A percentile compares a stretch with the other conserved stretches of the same genome.
These are phyloP conservation scores for Metschnikowia rubicola DNA, from an alignment of 805 yeast genomes.

Conservation along the genomic window DNA sequence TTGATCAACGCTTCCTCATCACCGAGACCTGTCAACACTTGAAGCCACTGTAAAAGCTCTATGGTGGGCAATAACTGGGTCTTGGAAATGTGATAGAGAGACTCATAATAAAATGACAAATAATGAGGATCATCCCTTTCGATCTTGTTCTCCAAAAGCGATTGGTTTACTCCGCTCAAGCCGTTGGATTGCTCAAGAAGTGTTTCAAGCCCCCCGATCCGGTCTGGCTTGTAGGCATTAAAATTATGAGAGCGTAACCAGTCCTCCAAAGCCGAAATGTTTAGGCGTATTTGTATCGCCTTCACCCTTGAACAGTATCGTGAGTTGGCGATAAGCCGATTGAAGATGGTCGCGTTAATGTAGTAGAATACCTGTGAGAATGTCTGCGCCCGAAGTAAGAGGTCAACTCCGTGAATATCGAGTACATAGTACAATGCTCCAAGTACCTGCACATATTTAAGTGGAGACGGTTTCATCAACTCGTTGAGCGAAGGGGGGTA, in stretches of 20 bases:
- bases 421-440: slow-evolving; percentile 86
- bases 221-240: slow-evolving; percentile 35
- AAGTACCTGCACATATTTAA: slow-evolving; percentile 76
- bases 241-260: slow-evolving; percentile 79
- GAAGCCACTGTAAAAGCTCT: slow-evolving; percentile 86
- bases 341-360: slow-evolving; percentile 70
- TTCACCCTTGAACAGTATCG: slow-evolving; percentile 73
- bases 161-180: slow-evolving; percentile 9
- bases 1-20: slow-evolving; percentile 60
- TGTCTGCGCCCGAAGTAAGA: slow-evolving; percentile 73
- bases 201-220: slow-evolving; percentile 26
- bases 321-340: slow-evolving; percentile 62
- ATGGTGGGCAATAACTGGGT: slow-evolving; percentile 67
- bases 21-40: slow-evolving; percentile 70
- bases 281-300: slow-evolving; percentile 87
- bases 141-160: slow-evolving; percentile 21
- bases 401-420: slow-evolving; percentile 76
- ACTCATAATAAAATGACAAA: slow-evolving; percentile 58
- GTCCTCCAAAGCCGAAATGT: slow-evolving; percentile 83
- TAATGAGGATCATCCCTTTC: slow-evolving; percentile 40
- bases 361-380: slow-evolving; percentile 75
- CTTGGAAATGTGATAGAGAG: slow-evolving; percentile 63
- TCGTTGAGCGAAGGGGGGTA: slow-evolving; percentile 82
- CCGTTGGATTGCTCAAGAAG: slow-evolving; percentile 14
- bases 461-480: slow-evolving; percentile 85